Evolutionary conservation across 129 eudicot species (phyloP).

Genomic region (Erigeron canadensis): DNA sequence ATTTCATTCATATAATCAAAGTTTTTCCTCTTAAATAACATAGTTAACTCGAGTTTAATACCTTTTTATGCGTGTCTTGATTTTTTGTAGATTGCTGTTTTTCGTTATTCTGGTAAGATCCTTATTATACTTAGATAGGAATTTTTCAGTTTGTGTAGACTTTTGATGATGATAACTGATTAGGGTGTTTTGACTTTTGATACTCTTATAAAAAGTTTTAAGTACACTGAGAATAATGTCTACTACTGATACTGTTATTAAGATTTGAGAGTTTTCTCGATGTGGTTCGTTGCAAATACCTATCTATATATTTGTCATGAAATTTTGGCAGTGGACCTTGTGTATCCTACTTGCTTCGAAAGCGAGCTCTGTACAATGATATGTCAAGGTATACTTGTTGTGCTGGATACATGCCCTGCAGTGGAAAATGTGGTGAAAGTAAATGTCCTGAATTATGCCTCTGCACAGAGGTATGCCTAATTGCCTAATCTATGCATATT

Average conservation of each 20-base stretch:
- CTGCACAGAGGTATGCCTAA: constrained; percentile 71
- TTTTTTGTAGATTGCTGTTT: constrained; percentile 36
- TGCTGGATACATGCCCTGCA: constrained; percentile 98
- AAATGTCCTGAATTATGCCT: constrained; percentile 93
- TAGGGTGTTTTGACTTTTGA: no score
- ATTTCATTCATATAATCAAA: not conserved
- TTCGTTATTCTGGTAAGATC: constrained; percentile 37
- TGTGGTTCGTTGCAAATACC: not conserved
- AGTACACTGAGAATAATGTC: no score
- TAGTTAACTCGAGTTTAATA: not conserved
- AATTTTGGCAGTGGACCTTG: constrained; percentile 64
- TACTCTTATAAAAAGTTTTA: no score
- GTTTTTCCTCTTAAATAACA: not conserved
- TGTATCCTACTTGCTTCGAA: constrained; percentile 84
- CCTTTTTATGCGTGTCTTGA: not conserved
- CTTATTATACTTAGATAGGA: not conserved
- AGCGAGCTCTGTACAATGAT: constrained; percentile 88
- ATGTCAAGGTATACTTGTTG: constrained; percentile 95
- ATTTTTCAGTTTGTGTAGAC: not conserved
- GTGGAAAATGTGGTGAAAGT: constrained; percentile 95
- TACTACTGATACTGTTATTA: no score
- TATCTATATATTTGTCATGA: constrained; percentile 6
- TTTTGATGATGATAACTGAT: not conserved
- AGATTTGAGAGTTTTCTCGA: not conserved
- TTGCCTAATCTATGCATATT: not conserved